Evolutionary conservation across 257 asterid genomes (phyloP).

Genomic region (Gardenia jasminoides): DNA sequence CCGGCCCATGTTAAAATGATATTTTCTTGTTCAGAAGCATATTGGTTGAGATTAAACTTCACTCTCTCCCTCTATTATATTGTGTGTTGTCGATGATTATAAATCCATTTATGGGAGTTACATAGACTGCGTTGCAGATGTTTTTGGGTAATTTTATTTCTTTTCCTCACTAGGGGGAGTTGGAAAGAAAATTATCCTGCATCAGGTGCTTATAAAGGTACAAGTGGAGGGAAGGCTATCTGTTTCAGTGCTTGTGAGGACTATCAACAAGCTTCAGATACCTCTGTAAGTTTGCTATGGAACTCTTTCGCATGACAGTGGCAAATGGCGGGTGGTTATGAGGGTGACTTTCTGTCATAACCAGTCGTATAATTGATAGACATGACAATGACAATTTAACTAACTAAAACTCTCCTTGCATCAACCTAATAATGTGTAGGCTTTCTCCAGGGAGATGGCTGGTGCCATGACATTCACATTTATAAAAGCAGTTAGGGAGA

Average conservation of each 20-base stretch:
- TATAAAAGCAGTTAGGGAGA: conserved; percentile 45
- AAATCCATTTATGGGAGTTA: background rate
- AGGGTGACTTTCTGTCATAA: background rate
- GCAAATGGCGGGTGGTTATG: background rate
- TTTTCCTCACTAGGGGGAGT: conserved; percentile 27
- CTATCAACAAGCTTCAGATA: conserved; percentile 70
- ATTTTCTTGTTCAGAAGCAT: background rate
- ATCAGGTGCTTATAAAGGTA: conserved; percentile 44
- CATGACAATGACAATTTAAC: background rate
- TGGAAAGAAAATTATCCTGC: conserved; percentile 60
- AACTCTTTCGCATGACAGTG: background rate
- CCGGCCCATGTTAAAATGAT: background rate
- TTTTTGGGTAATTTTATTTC: background rate
- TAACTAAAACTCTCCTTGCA: background rate
- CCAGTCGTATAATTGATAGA: background rate
- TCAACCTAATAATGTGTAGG: conserved; percentile 37
- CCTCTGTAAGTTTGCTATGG: conserved; percentile 41
- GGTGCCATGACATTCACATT: conserved; percentile 74
- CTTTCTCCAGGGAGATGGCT: conserved; percentile 38
- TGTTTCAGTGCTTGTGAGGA: conserved; percentile 82
- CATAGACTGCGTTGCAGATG: background rate
- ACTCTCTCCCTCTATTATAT: background rate
- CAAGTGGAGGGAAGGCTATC: conserved; percentile 65
- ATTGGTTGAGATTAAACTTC: background rate
- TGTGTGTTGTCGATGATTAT: background rate